Conservation (phyloP, 129 eudicot genomes). For the Chrysanthemum makinoi region DNA sequence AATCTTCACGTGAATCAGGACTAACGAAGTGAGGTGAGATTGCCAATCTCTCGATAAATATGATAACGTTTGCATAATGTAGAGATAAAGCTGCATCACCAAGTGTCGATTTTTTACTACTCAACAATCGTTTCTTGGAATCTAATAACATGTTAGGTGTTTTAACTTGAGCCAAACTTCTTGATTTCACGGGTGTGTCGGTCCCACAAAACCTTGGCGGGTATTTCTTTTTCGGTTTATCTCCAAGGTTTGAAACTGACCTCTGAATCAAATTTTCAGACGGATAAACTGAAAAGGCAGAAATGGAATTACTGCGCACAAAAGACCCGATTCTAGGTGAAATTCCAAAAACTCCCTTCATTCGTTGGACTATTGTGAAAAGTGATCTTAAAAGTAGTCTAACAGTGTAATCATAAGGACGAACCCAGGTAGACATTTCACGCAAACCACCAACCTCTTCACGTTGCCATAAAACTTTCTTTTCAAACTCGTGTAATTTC, state of each 20-base stretch:
- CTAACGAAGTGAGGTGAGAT: slow-evolving; percentile 76
- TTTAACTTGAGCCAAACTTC: slow-evolving; percentile 39
- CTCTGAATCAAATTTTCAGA: slow-evolving; percentile 36
- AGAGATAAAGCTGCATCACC: slow-evolving; percentile 78
- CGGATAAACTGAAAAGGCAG: slow-evolving; percentile 44
- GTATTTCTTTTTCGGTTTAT: slow-evolving; percentile 29
- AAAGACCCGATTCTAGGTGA: slow-evolving; percentile 29
- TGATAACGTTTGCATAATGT: slow-evolving; percentile 78
- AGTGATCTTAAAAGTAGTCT: slow-evolving; percentile 66
- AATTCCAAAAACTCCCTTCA: slow-evolving; percentile 49
- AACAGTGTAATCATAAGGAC: slow-evolving; percentile 61
- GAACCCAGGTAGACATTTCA: slow-evolving; percentile 85
- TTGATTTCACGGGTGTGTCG: slow-evolving; percentile 34
- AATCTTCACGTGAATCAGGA: slow-evolving; percentile 82
- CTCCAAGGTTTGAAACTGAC: slow-evolving; percentile 64
- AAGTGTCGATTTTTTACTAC: slow-evolving; percentile 49
- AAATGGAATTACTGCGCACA: slow-evolving; percentile 57
- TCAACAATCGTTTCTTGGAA: slow-evolving; percentile 35
- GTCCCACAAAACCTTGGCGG: slow-evolving; percentile 36
- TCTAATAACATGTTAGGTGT: neutral
- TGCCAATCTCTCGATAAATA: slow-evolving; percentile 72
- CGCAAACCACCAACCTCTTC: slow-evolving; percentile 74
- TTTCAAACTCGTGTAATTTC: slow-evolving; percentile 70
- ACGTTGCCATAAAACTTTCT: slow-evolving; percentile 85
- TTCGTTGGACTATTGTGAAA: slow-evolving; percentile 60